Conservation (phyloP, 345 rosid genomes). For the Heritiera fomes region DNA sequence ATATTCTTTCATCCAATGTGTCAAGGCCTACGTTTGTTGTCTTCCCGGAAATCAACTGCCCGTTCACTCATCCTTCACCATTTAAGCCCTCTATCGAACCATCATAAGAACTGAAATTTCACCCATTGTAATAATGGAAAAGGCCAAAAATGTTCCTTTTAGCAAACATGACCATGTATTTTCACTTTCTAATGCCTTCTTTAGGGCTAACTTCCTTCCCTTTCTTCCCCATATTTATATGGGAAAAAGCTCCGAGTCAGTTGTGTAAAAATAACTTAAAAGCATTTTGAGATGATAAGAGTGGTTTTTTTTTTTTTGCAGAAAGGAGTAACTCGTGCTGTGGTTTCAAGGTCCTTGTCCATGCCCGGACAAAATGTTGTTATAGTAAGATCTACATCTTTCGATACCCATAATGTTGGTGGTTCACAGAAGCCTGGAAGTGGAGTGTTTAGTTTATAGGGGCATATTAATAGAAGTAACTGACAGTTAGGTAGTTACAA, state of each 20-base stretch:
- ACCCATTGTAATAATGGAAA: not conserved
- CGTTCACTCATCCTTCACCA: not conserved
- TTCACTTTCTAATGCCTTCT: not conserved
- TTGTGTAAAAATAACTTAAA: not conserved
- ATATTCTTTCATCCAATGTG: not conserved
- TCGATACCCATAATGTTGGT: too few relatives aligned
- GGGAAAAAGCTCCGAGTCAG: not conserved
- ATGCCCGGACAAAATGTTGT: conserved; percentile 70
- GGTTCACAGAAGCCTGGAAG: too few relatives aligned
- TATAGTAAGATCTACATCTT: conserved; percentile 75
- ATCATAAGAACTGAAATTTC: not conserved
- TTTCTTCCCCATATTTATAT: not conserved
- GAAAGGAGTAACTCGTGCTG: conserved; percentile 46
- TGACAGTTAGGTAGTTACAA: too few relatives aligned
- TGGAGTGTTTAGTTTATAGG: too few relatives aligned
- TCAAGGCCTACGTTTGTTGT: not conserved
- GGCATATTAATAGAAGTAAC: too few relatives aligned
- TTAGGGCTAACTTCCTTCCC: not conserved
- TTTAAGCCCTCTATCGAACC: not conserved
- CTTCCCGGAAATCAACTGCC: not conserved
- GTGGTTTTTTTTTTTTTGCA: conserved; percentile 41
- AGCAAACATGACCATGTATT: not conserved
- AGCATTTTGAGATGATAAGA: conserved; percentile 15
- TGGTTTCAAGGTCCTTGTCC: conserved; percentile 77
- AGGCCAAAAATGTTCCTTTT: not conserved